Base-by-base conservation (phyloP, 257 asterid species). In the Voacanga thouarsii region DNA sequence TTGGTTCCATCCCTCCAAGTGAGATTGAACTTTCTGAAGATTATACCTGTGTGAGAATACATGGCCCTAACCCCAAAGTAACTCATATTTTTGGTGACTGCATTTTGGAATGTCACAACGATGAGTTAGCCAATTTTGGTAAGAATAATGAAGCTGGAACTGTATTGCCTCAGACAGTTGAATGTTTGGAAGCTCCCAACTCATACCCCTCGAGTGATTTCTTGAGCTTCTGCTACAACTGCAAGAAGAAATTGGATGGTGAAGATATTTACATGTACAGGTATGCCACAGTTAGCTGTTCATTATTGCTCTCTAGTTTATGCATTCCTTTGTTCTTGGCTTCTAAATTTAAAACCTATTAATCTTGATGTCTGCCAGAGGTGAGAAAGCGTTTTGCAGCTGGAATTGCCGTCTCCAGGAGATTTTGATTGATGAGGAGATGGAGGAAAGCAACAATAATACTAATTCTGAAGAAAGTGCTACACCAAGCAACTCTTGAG, bases 371-470 rank as follows among this genome's bases (percentile, higher is more conserved):
- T n/a, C 49, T 75, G 82, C 67, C 93, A 93, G 98, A 79, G 96
- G 96, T 12, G 98, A 92, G 89, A 90, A 86, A 76, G 96, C 98
- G 5, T 96, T 96, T 84, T 96, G 99, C 92, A 96, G 99, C 75
- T 66, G 75, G 24, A 70, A 39, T 77, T 96, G 99, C 89, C 93
- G 99, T 15, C 77, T 90, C 41, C 83, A 74, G 86, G 96, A 82
- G 85, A 92, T 96, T 80, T 86, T 90, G 86, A 79, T 84, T 45
- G 98, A 95, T 15, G 97, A 90, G 83, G 90, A 87, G 81, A 85
- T 67, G 89, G 95, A 89, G 81, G 80, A 85, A 57, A 77, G 66
- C 51, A 71, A 63, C 5, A 65, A 75, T 78, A 71, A 76, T 71
- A 65, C 83, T 12, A 68, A 78, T 61, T 80, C 85, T 60, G 95